These are phyloP conservation scores for Sarocladium kiliense DNA, from an alignment of 2,329 filamentous ascomycete genomes.

Conservation along the genomic window DNA sequence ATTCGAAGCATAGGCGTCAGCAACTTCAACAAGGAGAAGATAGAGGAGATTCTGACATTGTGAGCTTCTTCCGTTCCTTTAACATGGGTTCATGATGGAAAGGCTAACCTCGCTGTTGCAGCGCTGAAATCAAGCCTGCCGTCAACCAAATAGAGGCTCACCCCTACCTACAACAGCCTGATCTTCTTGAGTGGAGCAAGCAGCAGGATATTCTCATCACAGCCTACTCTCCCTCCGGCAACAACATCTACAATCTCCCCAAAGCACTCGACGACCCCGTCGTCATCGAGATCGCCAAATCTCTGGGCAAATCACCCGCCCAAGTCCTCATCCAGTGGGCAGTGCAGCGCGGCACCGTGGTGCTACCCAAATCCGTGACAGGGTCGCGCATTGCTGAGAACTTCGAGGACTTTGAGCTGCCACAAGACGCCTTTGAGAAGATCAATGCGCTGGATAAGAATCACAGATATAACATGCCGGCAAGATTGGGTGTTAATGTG, in stretches of 20 bases:
- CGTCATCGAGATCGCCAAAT: slow-evolving; percentile 47
- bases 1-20: slow-evolving; percentile 52
- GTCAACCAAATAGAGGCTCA: slow-evolving; percentile 49
- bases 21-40: slow-evolving; percentile 49
- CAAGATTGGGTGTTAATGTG: too few species aligned
- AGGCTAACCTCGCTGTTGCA: slow-evolving; percentile 8
- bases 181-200: not conserved
- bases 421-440: too few species aligned
- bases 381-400: slow-evolving; percentile 64
- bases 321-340: slow-evolving; percentile 55
- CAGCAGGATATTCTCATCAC: too few species aligned
- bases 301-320: slow-evolving; percentile 44
- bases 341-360: slow-evolving; percentile 58
- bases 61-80: too few species aligned
- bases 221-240: slow-evolving; percentile 10
- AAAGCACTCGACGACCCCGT: slow-evolving; percentile 45
- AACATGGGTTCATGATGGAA: too few species aligned
- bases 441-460: too few species aligned
- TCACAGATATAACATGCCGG: too few species aligned
- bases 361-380: slow-evolving; percentile 66
- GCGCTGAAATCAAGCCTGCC: slow-evolving; percentile 40
- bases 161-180: slow-evolving; percentile 37
- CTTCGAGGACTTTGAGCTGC: slow-evolving; percentile 25
- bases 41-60: slow-evolving; percentile 38
- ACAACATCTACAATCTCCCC: too few species aligned